A percentile compares a stretch with the other conserved stretches of the same genome.
Evolutionary conservation across 345 rosid species (phyloP).

Genomic region (Adansonia digitata): DNA sequence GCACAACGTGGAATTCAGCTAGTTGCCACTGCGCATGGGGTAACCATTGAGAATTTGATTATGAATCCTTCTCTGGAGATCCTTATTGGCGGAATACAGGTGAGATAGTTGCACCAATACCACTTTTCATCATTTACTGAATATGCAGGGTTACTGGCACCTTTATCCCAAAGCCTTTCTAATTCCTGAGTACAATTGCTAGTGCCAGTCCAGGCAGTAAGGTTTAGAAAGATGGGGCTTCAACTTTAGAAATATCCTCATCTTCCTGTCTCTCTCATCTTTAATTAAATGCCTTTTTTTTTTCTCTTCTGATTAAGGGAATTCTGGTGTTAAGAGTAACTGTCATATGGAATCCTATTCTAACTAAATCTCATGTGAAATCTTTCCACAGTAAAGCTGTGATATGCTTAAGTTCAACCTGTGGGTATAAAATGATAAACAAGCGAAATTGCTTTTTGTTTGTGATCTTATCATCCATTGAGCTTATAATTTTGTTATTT

Average conservation of each 20-base stretch:
- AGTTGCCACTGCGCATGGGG: conserved; percentile 93
- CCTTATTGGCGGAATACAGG: conserved; percentile 94
- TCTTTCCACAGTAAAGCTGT: not conserved
- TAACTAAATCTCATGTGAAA: not conserved
- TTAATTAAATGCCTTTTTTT: not conserved
- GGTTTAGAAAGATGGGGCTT: not conserved
- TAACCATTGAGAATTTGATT: conserved; percentile 73
- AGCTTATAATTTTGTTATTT: not conserved
- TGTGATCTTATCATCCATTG: not conserved
- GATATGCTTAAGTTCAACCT: not conserved
- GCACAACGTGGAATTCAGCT: conserved; percentile 95
- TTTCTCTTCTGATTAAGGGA: not conserved
- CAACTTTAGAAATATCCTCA: not conserved
- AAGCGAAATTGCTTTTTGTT: not conserved
- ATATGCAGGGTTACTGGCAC: not conserved
- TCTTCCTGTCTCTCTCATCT: not conserved
- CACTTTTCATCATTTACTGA: not conserved
- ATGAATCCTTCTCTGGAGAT: conserved; percentile 89
- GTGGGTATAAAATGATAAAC: not conserved
- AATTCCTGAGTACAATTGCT: not conserved
- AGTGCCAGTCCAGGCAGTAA: not conserved
- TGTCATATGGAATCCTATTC: not conserved
- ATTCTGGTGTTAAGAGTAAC: not conserved
- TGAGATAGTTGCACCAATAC: conserved; percentile 13
- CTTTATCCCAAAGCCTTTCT: not conserved